Evolutionary conservation across 2,329 filamentous ascomycete species (phyloP).

Genomic region (Paecilomyces formosus): DNA sequence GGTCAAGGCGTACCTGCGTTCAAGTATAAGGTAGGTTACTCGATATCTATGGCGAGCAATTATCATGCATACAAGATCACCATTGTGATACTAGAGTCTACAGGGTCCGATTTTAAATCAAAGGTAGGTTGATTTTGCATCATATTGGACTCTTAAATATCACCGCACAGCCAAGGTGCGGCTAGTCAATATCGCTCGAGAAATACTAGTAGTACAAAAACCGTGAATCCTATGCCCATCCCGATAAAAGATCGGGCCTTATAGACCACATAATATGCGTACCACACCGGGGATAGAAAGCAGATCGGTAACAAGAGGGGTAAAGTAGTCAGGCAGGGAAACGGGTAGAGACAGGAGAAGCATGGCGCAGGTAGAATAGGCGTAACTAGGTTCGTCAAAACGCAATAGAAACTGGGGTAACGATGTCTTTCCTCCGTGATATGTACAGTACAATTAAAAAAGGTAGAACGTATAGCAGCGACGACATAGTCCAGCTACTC

Average conservation of each 20-base stretch:
- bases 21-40: no score
- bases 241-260: not conserved
- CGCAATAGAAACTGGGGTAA: not conserved
- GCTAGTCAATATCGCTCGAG: not conserved
- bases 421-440: not conserved
- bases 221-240: not conserved
- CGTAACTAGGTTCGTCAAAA: not conserved
- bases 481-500: not conserved
- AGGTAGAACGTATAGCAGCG: not conserved
- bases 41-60: no score
- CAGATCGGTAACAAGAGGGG: not conserved
- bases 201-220: not conserved
- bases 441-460: not conserved
- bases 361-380: not conserved
- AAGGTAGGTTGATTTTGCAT: not conserved
- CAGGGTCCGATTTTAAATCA: not conserved
- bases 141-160: not conserved
- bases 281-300: not conserved
- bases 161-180: not conserved
- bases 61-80: no score
- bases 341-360: not conserved
- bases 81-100: not conserved
- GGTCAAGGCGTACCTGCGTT: not conserved
- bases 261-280: not conserved
- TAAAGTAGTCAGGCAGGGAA: not conserved